Evolutionary conservation across 345 rosid genomes (phyloP).

Genomic region (Firmiana major): DNA sequence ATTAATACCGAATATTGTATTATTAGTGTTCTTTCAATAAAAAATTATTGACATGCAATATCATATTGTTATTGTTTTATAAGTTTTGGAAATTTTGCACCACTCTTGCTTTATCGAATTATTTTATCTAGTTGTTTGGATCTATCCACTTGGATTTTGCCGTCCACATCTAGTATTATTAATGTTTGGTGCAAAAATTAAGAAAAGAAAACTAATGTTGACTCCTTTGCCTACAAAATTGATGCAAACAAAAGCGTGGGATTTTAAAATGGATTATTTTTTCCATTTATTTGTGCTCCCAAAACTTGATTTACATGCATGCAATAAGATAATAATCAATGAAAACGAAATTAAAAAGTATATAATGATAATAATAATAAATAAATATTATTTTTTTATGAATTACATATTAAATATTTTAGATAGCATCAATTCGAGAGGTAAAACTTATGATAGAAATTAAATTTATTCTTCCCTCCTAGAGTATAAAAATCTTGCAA

Average conservation of each 20-base stretch:
- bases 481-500: not conserved
- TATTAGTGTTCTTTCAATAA: no score
- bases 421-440: not conserved
- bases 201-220: not conserved
- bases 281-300: not conserved
- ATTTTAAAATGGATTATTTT: no score
- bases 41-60: no score
- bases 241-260: no score
- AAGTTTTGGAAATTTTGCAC: no score
- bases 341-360: not conserved
- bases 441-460: not conserved
- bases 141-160: not conserved
- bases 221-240: not conserved
- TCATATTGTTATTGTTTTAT: no score
- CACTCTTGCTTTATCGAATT: not conserved
- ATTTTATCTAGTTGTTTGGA: not conserved
- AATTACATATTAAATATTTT: not conserved
- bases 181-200: not conserved
- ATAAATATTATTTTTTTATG: not conserved
- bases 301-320: not conserved
- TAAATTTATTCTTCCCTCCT: not conserved
- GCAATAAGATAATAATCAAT: not conserved
- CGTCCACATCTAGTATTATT: conserved; percentile 2
- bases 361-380: not conserved
- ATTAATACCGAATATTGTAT: no score